These are phyloP conservation scores for Bruguiera sexangula DNA, from an alignment of 345 rosid species.

Conservation along the genomic window DNA sequence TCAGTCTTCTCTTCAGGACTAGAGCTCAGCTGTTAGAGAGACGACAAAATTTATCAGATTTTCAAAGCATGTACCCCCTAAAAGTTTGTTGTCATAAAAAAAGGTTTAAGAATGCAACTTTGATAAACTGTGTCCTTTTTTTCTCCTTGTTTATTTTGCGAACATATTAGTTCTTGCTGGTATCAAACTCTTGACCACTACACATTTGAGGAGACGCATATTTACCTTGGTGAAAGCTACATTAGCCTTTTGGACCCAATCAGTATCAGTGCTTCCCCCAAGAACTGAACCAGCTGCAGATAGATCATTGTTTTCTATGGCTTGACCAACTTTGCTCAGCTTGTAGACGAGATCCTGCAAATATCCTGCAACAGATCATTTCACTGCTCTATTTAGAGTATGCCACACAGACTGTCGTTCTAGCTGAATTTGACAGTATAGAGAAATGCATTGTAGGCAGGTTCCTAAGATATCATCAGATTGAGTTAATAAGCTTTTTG, in stretches of 20 bases:
- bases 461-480: too few relatives aligned
- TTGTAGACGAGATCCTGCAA: slow-evolving; percentile 85
- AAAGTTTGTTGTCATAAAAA: neutral
- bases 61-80: neutral
- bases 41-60: slow-evolving; percentile 16
- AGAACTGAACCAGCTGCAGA: slow-evolving; percentile 66
- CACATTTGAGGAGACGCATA: neutral
- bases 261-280: slow-evolving; percentile 56
- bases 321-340: slow-evolving; percentile 87
- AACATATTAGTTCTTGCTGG: neutral
- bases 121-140: too few relatives aligned
- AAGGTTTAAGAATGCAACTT: too few relatives aligned
- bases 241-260: slow-evolving; percentile 73
- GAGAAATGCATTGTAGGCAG: neutral
- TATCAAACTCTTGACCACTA: neutral
- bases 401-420: neutral
- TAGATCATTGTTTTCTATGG: slow-evolving; percentile 80
- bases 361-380: slow-evolving; percentile 52
- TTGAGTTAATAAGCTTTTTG: too few relatives aligned
- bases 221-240: slow-evolving; percentile 69
- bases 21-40: slow-evolving; percentile 55
- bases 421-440: neutral
- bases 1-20: slow-evolving; percentile 63
- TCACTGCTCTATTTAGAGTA: slow-evolving; percentile 8
- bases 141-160: too few relatives aligned